phyloP scores from a whole-genome alignment of 306 rosid genomes.

The Sicyos edulis region DNA sequence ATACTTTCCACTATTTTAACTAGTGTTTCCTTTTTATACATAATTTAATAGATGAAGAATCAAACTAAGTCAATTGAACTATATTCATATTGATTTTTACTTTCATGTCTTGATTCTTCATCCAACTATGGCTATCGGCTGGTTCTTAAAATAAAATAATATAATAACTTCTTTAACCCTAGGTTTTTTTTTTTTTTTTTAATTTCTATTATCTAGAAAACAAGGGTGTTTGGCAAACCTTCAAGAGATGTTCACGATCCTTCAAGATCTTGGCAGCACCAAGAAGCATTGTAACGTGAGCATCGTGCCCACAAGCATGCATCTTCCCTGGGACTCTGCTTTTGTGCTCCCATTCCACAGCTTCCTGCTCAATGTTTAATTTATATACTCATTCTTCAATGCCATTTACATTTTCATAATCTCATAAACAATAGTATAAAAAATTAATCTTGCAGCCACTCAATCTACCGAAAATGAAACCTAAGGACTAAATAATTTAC shows the following conservation, averaged over 20 bases:
- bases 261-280: slow-evolving; percentile 95
- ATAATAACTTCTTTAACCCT: no score
- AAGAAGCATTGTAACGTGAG: slow-evolving; percentile 89
- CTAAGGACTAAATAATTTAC: no score
- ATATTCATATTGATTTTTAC: no score
- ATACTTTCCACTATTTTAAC: no score
- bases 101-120: neutral
- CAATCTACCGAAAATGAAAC: no score
- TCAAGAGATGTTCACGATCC: slow-evolving; percentile 71
- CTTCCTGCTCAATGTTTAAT: slow-evolving; percentile 38
- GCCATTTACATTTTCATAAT: neutral
- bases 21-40: no score
- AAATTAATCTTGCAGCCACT: no score
- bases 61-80: neutral
- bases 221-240: slow-evolving; percentile 35
- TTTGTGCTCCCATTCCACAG: slow-evolving; percentile 79
- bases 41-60: no score
- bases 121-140: no score
- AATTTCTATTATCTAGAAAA: neutral
- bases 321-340: slow-evolving; percentile 89
- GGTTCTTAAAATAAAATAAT: no score
- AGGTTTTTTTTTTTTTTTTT: no score
- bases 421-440: neutral
- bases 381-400: neutral
- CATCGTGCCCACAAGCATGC: slow-evolving; percentile 99